These are phyloP conservation scores for Arabidopsis suecica DNA, from an alignment of 345 rosid genomes.

Conservation along the genomic window DNA sequence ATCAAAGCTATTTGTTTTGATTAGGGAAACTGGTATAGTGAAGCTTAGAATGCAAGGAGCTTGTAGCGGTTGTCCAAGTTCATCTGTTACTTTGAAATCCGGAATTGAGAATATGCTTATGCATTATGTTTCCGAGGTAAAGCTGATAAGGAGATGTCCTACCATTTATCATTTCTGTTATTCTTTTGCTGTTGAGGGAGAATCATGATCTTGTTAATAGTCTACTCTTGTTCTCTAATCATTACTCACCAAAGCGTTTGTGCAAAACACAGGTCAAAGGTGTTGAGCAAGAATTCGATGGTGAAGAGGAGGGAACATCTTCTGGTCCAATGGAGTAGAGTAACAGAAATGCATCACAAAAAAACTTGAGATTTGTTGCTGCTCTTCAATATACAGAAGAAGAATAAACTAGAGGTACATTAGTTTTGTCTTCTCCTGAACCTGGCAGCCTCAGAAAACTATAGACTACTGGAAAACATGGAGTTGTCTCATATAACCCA, in stretches of 20 bases:
- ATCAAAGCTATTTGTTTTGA: constrained; percentile 37
- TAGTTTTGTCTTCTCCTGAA: constrained; percentile 19
- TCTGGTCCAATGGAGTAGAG: constrained; percentile 62
- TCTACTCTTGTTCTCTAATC: not conserved
- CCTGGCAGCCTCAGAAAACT: constrained; percentile 25
- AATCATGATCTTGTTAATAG: constrained; percentile 2
- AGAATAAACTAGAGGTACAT: constrained; percentile 34
- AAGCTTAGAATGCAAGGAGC: constrained; percentile 98
- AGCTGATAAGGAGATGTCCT: constrained; percentile 22
- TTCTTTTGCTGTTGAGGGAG: not conserved
- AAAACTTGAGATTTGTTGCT: not conserved
- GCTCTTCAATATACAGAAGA: constrained; percentile 23
- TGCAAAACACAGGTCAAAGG: constrained; percentile 68
- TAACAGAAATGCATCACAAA: constrained; percentile 12
- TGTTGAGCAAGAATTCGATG: constrained; percentile 89
- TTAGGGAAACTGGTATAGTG: constrained; percentile 86
- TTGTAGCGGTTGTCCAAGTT: constrained; percentile 99
- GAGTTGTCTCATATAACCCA: constrained; percentile 13
- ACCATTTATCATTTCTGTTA: not conserved
- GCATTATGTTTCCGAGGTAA: constrained; percentile 98
- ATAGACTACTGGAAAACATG: constrained; percentile 12
- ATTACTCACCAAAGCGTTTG: constrained; percentile 21
- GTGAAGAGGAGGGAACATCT: constrained; percentile 59
- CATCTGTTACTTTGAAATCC: constrained; percentile 95
- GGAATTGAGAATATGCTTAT: constrained; percentile 98